phyloP scores from a whole-genome alignment of 2,329 filamentous ascomycete species.

The Neospermospora avenae region DNA sequence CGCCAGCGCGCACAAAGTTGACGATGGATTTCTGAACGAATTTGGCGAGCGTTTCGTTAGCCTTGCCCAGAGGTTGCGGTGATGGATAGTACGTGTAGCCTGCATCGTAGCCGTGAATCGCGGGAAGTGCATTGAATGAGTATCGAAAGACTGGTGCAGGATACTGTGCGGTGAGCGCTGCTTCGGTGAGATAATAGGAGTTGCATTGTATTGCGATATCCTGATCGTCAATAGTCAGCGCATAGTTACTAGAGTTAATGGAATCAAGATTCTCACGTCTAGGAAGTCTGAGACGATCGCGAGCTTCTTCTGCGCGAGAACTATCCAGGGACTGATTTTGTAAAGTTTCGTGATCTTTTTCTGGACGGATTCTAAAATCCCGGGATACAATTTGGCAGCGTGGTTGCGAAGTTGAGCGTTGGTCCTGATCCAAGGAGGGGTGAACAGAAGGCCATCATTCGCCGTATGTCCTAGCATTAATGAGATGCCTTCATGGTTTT shows the following conservation, averaged over 20 bases:
- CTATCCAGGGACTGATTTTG: neutral
- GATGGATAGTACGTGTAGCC: constrained; percentile 6
- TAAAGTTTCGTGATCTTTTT: neutral
- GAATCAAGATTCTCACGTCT: neutral
- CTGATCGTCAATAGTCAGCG: no score
- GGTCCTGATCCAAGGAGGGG: neutral
- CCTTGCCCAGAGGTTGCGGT: neutral
- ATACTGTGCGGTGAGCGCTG: neutral
- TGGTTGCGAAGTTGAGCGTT: neutral
- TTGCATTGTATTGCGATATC: constrained; percentile 6
- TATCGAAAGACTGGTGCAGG: neutral
- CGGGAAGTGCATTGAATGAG: neutral
- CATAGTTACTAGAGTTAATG: no score
- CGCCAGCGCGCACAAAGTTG: neutral
- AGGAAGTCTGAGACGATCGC: constrained; percentile 1
- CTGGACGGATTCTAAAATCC: neutral
- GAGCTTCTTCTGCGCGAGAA: neutral
- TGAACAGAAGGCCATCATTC: constrained; percentile 1
- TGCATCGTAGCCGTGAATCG: constrained; percentile 5
- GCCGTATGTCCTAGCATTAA: constrained; percentile 4
- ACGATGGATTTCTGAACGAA: neutral
- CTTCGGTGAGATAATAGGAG: constrained; percentile 4
- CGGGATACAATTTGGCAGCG: neutral
- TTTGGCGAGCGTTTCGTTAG: neutral
- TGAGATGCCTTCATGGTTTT: neutral